A percentile compares a stretch with the other conserved stretches of the same genome.
Evolutionary conservation across 2,329 filamentous ascomycete genomes (phyloP).

Genomic region (Aaosphaeria arxii): DNA sequence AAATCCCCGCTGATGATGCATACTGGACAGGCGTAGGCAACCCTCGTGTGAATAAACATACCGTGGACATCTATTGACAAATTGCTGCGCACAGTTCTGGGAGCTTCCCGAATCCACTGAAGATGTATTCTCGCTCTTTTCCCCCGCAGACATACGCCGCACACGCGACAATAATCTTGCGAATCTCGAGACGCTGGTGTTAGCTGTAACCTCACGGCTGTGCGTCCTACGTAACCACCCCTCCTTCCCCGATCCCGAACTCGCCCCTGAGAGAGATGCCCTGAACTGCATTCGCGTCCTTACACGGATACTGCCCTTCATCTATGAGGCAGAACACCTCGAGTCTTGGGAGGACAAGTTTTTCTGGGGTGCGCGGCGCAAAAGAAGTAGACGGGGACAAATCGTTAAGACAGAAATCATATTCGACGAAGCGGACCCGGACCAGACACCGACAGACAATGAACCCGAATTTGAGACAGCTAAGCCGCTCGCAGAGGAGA

Average conservation of each 20-base stretch:
- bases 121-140: slow-evolving; percentile 95
- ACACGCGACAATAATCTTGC: slow-evolving; percentile 80
- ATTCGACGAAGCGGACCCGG: slow-evolving; percentile 71
- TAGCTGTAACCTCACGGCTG: slow-evolving; percentile 78
- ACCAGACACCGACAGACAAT: slow-evolving; percentile 43
- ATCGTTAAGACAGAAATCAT: slow-evolving; percentile 66
- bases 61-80: slow-evolving; percentile 1
- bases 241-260: slow-evolving; percentile 81
- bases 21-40: slow-evolving; percentile 84
- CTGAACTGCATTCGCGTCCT: slow-evolving; percentile 93
- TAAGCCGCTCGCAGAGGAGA: slow-evolving; percentile 85
- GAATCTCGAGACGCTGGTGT: slow-evolving; percentile 85
- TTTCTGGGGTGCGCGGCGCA: slow-evolving; percentile 80
- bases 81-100: slow-evolving; percentile 69
- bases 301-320: slow-evolving; percentile 81
- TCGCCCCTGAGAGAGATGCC: slow-evolving; percentile 81
- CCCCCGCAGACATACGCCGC: slow-evolving; percentile 73
- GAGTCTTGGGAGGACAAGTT: slow-evolving; percentile 86
- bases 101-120: slow-evolving; percentile 92
- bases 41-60: slow-evolving; percentile 15
- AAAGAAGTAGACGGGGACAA: slow-evolving; percentile 47
- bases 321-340: slow-evolving; percentile 86
- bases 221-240: slow-evolving; percentile 82
- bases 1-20: slow-evolving; percentile 81
- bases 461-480: slow-evolving; percentile 72